Evolutionary conservation across 2,329 filamentous ascomycete species (phyloP).

Genomic region (Colletotrichum melonis): DNA sequence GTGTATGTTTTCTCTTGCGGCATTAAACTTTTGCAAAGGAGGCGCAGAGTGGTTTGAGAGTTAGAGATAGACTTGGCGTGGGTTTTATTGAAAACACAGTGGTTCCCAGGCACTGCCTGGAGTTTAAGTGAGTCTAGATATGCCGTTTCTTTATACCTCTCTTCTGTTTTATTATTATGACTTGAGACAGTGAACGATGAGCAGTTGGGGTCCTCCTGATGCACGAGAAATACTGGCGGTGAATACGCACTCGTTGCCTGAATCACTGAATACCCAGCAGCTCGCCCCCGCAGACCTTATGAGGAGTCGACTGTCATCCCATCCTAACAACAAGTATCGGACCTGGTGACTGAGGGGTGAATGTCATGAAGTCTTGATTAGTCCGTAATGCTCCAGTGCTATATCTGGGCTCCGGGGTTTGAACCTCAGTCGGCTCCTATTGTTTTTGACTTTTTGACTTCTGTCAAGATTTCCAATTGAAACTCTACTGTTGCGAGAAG

Average conservation of each 20-base stretch:
- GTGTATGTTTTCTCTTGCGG: not conserved
- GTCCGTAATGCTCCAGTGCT: not conserved
- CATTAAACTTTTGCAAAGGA: not conserved
- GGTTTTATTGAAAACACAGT: not conserved
- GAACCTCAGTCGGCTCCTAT: not conserved
- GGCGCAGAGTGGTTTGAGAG: not conserved
- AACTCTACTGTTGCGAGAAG: not conserved
- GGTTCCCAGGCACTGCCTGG: not conserved
- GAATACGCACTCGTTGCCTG: too few species aligned
- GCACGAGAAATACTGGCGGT: too few species aligned
- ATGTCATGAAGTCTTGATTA: not conserved
- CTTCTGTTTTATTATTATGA: too few species aligned
- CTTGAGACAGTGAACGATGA: too few species aligned
- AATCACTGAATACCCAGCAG: too few species aligned
- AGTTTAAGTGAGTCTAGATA: not conserved
- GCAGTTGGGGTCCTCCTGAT: too few species aligned
- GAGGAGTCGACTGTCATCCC: too few species aligned
- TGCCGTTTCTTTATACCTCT: not conserved
- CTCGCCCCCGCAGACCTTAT: too few species aligned
- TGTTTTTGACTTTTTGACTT: not conserved
- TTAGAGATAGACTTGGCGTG: not conserved
- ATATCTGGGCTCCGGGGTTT: not conserved
- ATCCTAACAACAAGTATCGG: not conserved
- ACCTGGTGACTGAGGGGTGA: not conserved
- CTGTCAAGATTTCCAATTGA: not conserved